Base-by-base conservation (phyloP, 2,329 filamentous ascomycete species). In the Tolypocladium sp. region DNA sequence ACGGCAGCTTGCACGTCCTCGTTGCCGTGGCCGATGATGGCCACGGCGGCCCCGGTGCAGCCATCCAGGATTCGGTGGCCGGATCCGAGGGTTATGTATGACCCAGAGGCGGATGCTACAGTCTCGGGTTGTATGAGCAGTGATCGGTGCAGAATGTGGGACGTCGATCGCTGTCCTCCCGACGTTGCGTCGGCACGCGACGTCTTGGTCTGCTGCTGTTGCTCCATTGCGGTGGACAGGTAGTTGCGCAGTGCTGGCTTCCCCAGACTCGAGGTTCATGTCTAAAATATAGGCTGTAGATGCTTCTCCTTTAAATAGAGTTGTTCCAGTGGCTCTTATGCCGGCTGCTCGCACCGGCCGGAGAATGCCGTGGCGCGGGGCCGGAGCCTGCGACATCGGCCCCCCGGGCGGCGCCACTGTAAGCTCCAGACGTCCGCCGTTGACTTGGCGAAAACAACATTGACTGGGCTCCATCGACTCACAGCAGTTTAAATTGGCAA, bases 1-100 rank as follows among this genome's bases (percentile, higher is more conserved):
- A 91, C 79, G 0, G 86, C 88, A 2, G 80, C 74, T 15, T 77
- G 76, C 15, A 92, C 82, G 55, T 85, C 77, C 49, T 77, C 67
- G 57, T 87, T 80, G 37, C 83, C 84, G 65, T 91, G 86, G 8
- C 90, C 90, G 12, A 93, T 74, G 67, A 27, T 58, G 35, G 68
- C 58, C 3, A 70, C 68, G 38, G 87, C 88, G 3, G 90, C 87
- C 25, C 90, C 90, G 35, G 87, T 83, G 25, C 86, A 89, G 1
- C 84, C 87, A 69, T 94, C 90, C 17, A 92, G 80, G 51, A 94
- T 65, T 0, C 53, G 59, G 17, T 62, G 63, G 20, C 67, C 76
- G 38, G 72, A 67, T 10, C 68, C 61, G 5, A 76, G 69, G 1
- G 65, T 65, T 3, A 77, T 65, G 30, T 74, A 70, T 7, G 71